A percentile compares a stretch with the other conserved stretches of the same genome.
Evolutionary conservation across 352 stramenopile species (phyloP).

Genomic region (Phytophthora pseudosyringae): DNA sequence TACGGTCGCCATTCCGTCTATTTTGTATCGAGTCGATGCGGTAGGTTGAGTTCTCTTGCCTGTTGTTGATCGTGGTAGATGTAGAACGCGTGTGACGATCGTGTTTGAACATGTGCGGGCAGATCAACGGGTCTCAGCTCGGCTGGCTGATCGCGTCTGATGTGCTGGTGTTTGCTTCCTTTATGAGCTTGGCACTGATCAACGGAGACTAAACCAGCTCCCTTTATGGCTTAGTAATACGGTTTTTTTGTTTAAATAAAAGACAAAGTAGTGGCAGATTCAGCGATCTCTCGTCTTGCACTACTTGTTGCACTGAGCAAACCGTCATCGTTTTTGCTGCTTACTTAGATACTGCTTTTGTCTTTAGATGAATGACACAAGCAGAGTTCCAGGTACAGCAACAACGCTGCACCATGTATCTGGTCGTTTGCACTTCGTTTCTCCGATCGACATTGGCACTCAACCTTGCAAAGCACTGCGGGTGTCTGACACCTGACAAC

Average conservation of each 20-base stretch:
- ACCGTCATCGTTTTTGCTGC: no score
- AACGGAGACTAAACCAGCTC: constrained; percentile 36
- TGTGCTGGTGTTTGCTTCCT: constrained; percentile 63
- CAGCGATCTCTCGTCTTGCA: background rate
- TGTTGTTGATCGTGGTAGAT: background rate
- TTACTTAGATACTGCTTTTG: no score
- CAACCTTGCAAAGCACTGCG: no score
- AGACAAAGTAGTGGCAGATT: background rate
- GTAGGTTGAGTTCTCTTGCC: constrained; percentile 36
- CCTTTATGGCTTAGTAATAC: background rate
- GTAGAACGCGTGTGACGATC: background rate
- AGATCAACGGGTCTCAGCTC: constrained; percentile 70
- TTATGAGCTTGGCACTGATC: constrained; percentile 59
- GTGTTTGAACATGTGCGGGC: background rate
- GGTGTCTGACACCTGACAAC: no score
- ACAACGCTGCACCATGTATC: no score
- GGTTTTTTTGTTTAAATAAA: background rate
- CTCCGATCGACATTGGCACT: no score
- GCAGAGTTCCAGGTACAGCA: no score
- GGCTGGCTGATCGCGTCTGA: constrained; percentile 69
- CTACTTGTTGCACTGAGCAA: background rate
- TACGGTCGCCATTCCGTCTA: constrained; percentile 63
- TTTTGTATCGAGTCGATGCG: constrained; percentile 71
- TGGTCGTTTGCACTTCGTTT: no score
- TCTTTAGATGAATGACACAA: no score